phyloP scores from a whole-genome alignment of 73 alveolate species.

The Tetrahymena thermophila region DNA sequence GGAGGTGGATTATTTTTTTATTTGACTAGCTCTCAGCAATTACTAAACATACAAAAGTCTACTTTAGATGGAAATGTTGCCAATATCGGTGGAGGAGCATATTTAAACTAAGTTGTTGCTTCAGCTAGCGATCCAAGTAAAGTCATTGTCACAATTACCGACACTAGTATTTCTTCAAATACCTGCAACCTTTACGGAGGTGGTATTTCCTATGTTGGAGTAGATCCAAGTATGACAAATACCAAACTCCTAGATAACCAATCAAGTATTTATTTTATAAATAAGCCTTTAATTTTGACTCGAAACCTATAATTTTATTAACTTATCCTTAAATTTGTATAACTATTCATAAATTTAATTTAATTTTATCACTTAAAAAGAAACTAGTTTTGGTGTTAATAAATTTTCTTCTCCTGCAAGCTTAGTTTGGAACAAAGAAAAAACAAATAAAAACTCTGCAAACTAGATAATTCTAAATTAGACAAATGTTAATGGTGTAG shows the following conservation, averaged over 20 bases:
- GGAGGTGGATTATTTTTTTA: neutral
- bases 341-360: neutral
- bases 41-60: neutral
- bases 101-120: neutral
- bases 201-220: neutral
- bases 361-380: neutral
- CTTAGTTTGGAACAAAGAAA: neutral
- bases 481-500: neutral
- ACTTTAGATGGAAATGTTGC: neutral
- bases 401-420: neutral
- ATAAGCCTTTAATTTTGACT: too few relatives aligned
- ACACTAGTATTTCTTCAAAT: neutral
- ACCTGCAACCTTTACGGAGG: neutral
- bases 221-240: neutral
- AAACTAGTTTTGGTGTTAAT: neutral
- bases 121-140: neutral
- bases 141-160: neutral
- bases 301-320: too few relatives aligned
- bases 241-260: neutral
- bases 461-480: neutral
- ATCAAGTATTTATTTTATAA: neutral
- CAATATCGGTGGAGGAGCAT: neutral
- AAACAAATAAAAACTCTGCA: neutral
- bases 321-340: neutral
- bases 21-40: neutral